phyloP scores from a whole-genome alignment of 1,139 yeast species.

The Eremothecium coryli region DNA sequence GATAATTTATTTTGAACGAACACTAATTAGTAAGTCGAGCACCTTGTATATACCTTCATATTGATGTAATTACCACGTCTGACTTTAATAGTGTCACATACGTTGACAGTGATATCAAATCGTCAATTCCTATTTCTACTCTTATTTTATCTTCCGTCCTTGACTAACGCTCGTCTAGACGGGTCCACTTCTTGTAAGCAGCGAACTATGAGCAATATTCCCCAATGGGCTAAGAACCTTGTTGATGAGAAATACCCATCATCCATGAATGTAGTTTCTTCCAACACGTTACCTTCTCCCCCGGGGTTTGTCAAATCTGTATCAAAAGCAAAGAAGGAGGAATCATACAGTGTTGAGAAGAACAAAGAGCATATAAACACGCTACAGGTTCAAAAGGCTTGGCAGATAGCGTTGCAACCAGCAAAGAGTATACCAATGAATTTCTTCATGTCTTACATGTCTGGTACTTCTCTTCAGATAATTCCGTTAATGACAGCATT shows the following conservation, averaged over 20 bases:
- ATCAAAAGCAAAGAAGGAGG: conserved; percentile 9
- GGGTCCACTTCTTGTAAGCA: no score
- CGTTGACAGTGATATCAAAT: background rate
- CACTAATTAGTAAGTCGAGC: no score
- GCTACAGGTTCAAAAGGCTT: conserved; percentile 56
- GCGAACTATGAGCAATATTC: no score
- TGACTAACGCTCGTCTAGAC: no score
- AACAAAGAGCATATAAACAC: conserved; percentile 29
- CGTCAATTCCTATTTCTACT: no score
- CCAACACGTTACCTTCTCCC: conserved; percentile 18
- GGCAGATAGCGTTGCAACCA: conserved; percentile 82
- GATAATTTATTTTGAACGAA: no score
- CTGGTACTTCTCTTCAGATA: conserved; percentile 83
- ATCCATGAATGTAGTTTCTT: conserved; percentile 6
- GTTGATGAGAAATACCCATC: conserved; percentile 11
- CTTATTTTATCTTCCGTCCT: no score
- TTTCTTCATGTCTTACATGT: conserved; percentile 81
- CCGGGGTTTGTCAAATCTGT: conserved; percentile 18
- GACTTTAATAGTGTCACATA: background rate
- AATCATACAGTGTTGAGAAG: no score
- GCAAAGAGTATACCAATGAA: conserved; percentile 87
- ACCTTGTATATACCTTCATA: no score
- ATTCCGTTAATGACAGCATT: conserved; percentile 88
- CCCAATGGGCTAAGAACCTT: conserved; percentile 18
- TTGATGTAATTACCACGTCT: no score